Evolutionary conservation across 2,329 filamentous ascomycete species (phyloP).

Genomic region (Didymellaceae sp.): DNA sequence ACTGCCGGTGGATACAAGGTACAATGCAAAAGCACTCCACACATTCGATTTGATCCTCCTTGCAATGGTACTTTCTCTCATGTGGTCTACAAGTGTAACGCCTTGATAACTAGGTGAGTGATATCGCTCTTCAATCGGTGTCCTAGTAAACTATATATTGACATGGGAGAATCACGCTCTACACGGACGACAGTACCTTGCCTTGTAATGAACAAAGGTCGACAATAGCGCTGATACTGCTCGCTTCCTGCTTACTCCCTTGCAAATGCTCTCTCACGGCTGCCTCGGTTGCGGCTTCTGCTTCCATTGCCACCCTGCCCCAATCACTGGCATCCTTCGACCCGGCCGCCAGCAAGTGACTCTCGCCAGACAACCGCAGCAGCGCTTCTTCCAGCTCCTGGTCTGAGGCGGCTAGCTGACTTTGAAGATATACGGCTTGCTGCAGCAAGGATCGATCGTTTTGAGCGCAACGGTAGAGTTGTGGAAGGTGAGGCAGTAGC

Average conservation of each 20-base stretch:
- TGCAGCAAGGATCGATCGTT: slow-evolving; percentile 43
- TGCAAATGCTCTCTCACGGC: slow-evolving; percentile 29
- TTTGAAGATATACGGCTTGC: slow-evolving; percentile 44
- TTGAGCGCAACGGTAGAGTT: slow-evolving; percentile 31
- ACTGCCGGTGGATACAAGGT: too few species aligned
- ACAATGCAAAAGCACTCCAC: too few species aligned
- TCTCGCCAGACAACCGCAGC: slow-evolving; percentile 47
- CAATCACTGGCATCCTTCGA: slow-evolving; percentile 35
- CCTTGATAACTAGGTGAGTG: too few species aligned
- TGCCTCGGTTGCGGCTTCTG: slow-evolving; percentile 26
- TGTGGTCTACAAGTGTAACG: too few species aligned
- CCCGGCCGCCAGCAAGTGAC: slow-evolving; percentile 46
- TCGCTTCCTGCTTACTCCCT: slow-evolving; percentile 33
- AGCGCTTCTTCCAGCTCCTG: slow-evolving; percentile 39
- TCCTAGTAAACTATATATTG: too few species aligned
- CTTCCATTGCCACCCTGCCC: slow-evolving; percentile 32
- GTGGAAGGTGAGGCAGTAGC: slow-evolving; percentile 40
- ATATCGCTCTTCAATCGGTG: too few species aligned
- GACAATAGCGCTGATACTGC: slow-evolving; percentile 33
- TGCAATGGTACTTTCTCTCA: too few species aligned
- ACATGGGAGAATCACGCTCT: background rate
- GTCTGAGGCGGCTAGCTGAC: slow-evolving; percentile 39
- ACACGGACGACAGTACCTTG: slow-evolving; percentile 22
- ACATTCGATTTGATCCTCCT: too few species aligned
- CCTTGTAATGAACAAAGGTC: slow-evolving; percentile 41